phyloP scores from a whole-genome alignment of 169 alveolate species.

The Plasmodium falciparum region DNA sequence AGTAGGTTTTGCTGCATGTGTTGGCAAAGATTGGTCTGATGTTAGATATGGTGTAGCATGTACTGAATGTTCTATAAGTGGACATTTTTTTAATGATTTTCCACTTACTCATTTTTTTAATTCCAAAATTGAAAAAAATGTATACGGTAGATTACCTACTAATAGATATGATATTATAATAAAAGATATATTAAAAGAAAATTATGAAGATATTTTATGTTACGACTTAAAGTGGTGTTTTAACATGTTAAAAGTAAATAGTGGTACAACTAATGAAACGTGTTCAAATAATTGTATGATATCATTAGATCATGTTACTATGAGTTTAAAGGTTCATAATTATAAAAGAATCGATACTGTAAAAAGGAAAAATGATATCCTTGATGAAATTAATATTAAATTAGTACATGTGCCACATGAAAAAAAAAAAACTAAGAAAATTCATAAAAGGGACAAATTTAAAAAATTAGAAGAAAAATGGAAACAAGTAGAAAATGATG shows the following conservation, averaged over 20 bases:
- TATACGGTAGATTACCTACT: constrained; percentile 62
- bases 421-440: constrained; percentile 33
- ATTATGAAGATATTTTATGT: constrained; percentile 48
- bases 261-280: constrained; percentile 51
- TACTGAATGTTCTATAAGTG: constrained; percentile 92
- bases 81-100: constrained; percentile 89
- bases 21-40: constrained; percentile 77
- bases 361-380: constrained; percentile 26
- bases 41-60: constrained; percentile 88
- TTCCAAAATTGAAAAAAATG: constrained; percentile 78
- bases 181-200: constrained; percentile 70
- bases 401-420: constrained; percentile 52
- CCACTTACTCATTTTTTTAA: constrained; percentile 87
- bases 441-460: constrained; percentile 20
- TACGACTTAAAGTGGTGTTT: constrained; percentile 75
- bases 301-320: constrained; percentile 72
- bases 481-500: constrained; percentile 32
- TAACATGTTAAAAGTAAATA: constrained; percentile 71
- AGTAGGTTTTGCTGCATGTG: constrained; percentile 87
- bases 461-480: constrained; percentile 21
- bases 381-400: constrained; percentile 55
- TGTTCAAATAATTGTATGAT: constrained; percentile 62
- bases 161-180: constrained; percentile 73
- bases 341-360: constrained; percentile 34
- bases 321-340: constrained; percentile 66